Evolutionary conservation across 176 grass and related monocot genomes (phyloP), one percentile per base, ranked within the genome.

Genomic region (Hyparrhenia diplandra): DNA sequence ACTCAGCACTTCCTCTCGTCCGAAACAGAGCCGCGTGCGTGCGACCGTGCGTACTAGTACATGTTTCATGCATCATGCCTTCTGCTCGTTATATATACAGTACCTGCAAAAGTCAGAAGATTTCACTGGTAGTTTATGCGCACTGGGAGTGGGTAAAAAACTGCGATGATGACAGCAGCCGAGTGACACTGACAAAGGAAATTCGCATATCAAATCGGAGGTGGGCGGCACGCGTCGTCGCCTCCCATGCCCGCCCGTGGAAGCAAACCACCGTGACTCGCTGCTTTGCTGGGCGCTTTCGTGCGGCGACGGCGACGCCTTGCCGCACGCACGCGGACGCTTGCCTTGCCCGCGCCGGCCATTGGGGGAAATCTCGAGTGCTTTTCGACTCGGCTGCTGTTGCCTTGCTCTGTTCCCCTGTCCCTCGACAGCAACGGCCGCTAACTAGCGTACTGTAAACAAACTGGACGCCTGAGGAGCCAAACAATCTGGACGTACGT

Each of bases 301-400:
- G 75, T 64, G 83, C 67, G 67, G 40, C 41, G 29, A 85, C 64
- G 54, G 65, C 65, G 74, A 78, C 29, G 29, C 27, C 13, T 27
- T 40, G 73, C n/a, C 61, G 62, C 61, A 21, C 71, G 71, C 70
- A 28, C 24, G 27, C 28, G 67, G 7, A 23, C 5, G 47, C 54
- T 80, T 80, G 45, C 64, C 77, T 51, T 55, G 76, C 1, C 41
- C 41, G 40, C 58, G 75, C 59, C 75, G 40, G 5, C 7, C 43
- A 25, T 27, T 29, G 62, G 31, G 29, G 2, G 35, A 79, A 66
- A 79, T 67, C 61, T 66, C 42, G 20, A 49, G 28, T 12, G 42
- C 42, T 79, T 47, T 65, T 61, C 21, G 23, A 10, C 9, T 25
- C 58, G 1, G 2, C 2, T 43, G 59, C 24, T 4, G 51, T 21